Conservation (phyloP, 202 grass and related monocot species). For the Musa balbisiana region DNA sequence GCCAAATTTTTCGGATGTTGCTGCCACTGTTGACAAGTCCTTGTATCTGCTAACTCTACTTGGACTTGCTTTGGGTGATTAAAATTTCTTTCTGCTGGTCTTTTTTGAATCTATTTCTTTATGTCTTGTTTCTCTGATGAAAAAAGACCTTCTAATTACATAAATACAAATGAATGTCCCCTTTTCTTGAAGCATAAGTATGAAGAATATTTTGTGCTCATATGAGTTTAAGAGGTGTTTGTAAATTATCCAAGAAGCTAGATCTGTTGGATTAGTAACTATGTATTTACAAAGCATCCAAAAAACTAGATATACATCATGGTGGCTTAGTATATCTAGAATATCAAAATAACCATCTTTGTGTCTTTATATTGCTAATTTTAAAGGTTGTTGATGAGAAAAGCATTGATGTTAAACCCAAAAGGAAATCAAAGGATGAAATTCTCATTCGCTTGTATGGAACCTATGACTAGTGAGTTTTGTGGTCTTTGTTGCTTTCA, state of each 20-base stretch:
- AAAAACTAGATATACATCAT: not conserved
- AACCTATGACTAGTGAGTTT: slow-evolving; percentile 68
- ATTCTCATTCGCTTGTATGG: slow-evolving; percentile 79
- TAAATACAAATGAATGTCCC: not conserved
- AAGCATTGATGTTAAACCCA: slow-evolving; percentile 43
- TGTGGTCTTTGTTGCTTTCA: slow-evolving; percentile 27
- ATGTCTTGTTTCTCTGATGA: too few species aligned
- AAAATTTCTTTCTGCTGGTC: not conserved
- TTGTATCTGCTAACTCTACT: not conserved
- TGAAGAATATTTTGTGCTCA: not conserved
- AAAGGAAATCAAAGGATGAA: slow-evolving; percentile 49
- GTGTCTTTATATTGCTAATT: slow-evolving; percentile 20
- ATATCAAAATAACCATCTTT: not conserved
- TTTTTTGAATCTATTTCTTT: not conserved
- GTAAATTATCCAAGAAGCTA: not conserved
- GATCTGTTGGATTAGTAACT: not conserved
- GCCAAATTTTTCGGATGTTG: not conserved
- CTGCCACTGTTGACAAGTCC: not conserved
- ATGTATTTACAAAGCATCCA: too few species aligned
- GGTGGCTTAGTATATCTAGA: not conserved
- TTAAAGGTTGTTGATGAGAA: slow-evolving; percentile 72
- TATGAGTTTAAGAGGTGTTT: not conserved
- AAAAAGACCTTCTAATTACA: too few species aligned
- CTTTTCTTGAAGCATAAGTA: not conserved
- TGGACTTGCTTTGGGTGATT: not conserved